phyloP scores from a whole-genome alignment of 108 stramenopile species.

The Chaetoceros muelleri region DNA sequence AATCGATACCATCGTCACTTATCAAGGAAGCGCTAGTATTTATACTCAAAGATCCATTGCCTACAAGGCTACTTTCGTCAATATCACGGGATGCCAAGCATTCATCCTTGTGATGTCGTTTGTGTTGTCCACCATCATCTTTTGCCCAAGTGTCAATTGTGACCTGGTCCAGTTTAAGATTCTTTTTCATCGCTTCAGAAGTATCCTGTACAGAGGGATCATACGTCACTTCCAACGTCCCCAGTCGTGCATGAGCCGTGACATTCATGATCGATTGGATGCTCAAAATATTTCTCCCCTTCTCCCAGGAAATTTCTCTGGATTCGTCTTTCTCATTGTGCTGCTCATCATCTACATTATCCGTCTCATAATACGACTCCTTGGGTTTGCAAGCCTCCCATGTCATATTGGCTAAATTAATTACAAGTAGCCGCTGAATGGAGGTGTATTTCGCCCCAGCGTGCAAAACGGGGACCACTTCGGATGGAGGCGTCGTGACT shows the following conservation, averaged over 20 bases:
- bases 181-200: neutral
- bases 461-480: neutral
- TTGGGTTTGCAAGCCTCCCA: constrained; percentile 12
- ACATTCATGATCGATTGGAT: constrained; percentile 1
- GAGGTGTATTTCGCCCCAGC: neutral
- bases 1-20: constrained; percentile 1
- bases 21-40: no score
- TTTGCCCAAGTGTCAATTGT: neutral
- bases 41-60: neutral
- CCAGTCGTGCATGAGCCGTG: neutral
- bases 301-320: neutral
- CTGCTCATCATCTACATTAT: constrained; percentile 1
- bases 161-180: neutral
- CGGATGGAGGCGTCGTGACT: neutral
- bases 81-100: neutral
- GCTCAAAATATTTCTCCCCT: neutral
- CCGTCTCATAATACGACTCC: neutral
- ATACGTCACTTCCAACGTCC: neutral
- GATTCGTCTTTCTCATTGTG: neutral
- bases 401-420: constrained; percentile 21
- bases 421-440: constrained; percentile 4
- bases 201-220: neutral
- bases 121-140: neutral
- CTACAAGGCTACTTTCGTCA: neutral
- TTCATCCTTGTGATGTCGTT: neutral